Percentiles rank a stretch among this genome's conserved stretches.
phyloP scores from a whole-genome alignment of 179 eudicot species.

The Beta corolliflora region DNA sequence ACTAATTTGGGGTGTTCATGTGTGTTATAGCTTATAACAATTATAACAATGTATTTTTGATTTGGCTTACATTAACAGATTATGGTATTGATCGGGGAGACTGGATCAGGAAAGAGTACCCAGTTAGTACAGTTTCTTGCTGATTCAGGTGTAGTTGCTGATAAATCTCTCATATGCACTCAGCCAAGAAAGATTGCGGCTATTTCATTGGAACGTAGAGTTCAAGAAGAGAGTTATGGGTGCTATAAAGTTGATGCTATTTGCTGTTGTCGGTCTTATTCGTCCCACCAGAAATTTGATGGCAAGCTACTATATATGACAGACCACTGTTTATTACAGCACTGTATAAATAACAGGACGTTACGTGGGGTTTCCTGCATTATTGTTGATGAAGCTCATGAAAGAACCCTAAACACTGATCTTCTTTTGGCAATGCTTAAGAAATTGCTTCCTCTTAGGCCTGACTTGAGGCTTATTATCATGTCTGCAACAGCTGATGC shows the following conservation, averaged over 20 bases:
- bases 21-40: too few relatives aligned
- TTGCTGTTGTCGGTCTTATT: slow-evolving; percentile 48
- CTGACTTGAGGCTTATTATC: slow-evolving; percentile 78
- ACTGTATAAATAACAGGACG: slow-evolving; percentile 67
- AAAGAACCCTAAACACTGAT: slow-evolving; percentile 92
- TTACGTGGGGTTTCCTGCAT: slow-evolving; percentile 75
- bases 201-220: slow-evolving; percentile 69
- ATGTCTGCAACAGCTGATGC: slow-evolving; percentile 99
- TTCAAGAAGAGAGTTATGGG: slow-evolving; percentile 67
- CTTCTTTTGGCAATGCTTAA: slow-evolving; percentile 80
- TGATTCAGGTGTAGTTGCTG: slow-evolving; percentile 69
- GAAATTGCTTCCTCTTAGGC: slow-evolving; percentile 61
- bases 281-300: slow-evolving; percentile 44
- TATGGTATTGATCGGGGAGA: slow-evolving; percentile 85
- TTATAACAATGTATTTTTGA: background rate
- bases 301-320: slow-evolving; percentile 69
- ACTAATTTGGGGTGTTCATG: too few relatives aligned
- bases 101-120: slow-evolving; percentile 98
- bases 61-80: slow-evolving; percentile 45
- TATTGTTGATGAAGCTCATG: slow-evolving; percentile 96
- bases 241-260: slow-evolving; percentile 55
- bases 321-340: slow-evolving; percentile 90
- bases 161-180: slow-evolving; percentile 71
- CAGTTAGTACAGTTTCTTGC: slow-evolving; percentile 90
- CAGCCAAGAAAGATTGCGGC: slow-evolving; percentile 98